Evolutionary conservation across 164 flowering plant species (phyloP), one percentile per base, ranked within the genome.

Genomic region (Euptelea pleiosperma): DNA sequence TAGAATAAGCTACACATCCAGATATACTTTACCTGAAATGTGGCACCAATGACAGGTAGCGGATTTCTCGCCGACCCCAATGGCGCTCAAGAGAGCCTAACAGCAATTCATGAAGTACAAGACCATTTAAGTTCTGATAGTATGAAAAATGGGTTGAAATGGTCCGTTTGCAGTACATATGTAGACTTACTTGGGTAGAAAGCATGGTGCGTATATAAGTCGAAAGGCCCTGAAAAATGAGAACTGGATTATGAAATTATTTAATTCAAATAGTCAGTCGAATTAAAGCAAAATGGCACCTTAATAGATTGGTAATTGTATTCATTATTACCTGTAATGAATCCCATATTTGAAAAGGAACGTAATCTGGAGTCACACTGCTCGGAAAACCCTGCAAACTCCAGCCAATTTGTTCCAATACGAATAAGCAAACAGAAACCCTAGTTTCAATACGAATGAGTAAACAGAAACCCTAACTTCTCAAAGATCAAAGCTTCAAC

Each of bases 1-100:
- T n/a, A n/a, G n/a, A n/a, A n/a, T n/a, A n/a, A n/a, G n/a, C n/a
- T n/a, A n/a, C n/a, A n/a, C n/a, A n/a, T n/a, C n/a, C n/a, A n/a
- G n/a, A n/a, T n/a, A n/a, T 1, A 22, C 29, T 48, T 50, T 50
- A 88, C 99, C 96, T 83, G 97, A 77, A 94, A 94, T 29, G 97
- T 94, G 37, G 97, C 99, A 62, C 99, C 97, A 44, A 91, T 75
- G 7, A 91, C 95, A n/a, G 42, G 99, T 91, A 2, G 99, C 97
- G 1, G 97, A 90, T 70, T 88, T 83, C 78, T 88, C 95, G 52
- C 99, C 99, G 50, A 94, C 99, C 19, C 99, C 99, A 68, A 91
- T 94, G 26, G 97, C 99, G 74, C 96, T 82, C 60, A 94, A 60
- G 47, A 94, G 89, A 72, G 99, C 97, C 99, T 94, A 60, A 46